Conservation (phyloP, 495 filamentous ascomycete genomes). For the Parmelia sp. region DNA sequence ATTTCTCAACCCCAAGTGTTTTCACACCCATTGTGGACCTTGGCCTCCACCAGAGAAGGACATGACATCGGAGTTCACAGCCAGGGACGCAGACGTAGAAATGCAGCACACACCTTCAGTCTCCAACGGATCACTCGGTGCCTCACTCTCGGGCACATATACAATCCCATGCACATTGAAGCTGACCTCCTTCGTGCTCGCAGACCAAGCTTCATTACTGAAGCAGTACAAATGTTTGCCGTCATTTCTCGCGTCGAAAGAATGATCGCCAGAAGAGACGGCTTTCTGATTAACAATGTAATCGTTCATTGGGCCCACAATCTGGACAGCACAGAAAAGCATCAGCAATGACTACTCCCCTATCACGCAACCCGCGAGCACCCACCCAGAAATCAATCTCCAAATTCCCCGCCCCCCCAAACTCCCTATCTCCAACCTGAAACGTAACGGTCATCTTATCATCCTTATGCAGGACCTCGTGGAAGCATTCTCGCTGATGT, state of each 20-base stretch:
- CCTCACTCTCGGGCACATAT: constrained; percentile 85
- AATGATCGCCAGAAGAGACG: constrained; percentile 84
- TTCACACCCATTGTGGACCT: neutral
- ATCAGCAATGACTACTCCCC: no score
- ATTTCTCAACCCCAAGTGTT: neutral
- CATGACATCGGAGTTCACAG: neutral
- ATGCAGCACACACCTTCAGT: constrained; percentile 58
- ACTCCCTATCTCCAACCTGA: constrained; percentile 95
- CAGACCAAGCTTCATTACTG: constrained; percentile 93
- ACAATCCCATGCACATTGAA: constrained; percentile 99
- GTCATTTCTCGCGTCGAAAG: constrained; percentile 77
- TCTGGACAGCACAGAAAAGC: constrained; percentile 48
- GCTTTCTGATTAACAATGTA: constrained; percentile 72
- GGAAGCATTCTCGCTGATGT: constrained; percentile 93
- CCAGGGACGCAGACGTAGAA: neutral
- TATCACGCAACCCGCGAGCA: constrained; percentile 4
- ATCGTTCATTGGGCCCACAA: constrained; percentile 69
- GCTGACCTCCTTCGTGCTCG: constrained; percentile 89
- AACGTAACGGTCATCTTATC: constrained; percentile 98
- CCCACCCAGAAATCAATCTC: constrained; percentile 98
- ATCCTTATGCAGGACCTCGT: constrained; percentile 85
- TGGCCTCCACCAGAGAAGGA: neutral
- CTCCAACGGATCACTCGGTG: constrained; percentile 81
- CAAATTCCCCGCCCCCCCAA: constrained; percentile 87
- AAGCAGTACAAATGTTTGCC: constrained; percentile 96